Evolutionary conservation across 139 green algal species (phyloP), one percentile per base, ranked within the genome.

Genomic region (Chlorella sp.): DNA sequence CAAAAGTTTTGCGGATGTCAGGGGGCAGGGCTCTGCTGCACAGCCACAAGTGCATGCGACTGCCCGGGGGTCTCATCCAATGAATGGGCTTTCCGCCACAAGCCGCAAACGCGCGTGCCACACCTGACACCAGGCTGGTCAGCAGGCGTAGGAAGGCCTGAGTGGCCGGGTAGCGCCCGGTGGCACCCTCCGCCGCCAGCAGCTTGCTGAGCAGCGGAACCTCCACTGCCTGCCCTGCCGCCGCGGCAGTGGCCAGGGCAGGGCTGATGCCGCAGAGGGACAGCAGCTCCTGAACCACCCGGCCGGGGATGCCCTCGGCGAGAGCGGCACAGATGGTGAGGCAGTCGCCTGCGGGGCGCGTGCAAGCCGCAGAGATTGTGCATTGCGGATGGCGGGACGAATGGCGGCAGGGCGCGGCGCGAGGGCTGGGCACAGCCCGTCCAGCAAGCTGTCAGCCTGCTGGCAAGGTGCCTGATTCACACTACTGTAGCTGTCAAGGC

Each of bases 141-240:
- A 87, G 56, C n/a, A 93, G 89, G 24, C 41, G 13, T 7, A 95
- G 72, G 22, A 92, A 72, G 32, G 87, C 86, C 4, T 34, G 36
- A 0, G 88, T 94, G 14, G 88, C 75, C 1, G 92, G 89, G 82
- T 93, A 94, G 26, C 44, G 43, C 46, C 87, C 86, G 24, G n/a
- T 22, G 7, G 86, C 82, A 19, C 44, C 64, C 81, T 94, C 92
- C 17, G 89, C 73, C 44, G 24, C 54, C 36, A 78, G 22, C 73
- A 89, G 24, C 4, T 48, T n/a, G 32, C 62, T 36, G 40, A 89
- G 82, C 30, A 74, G 43, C 1, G 85, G 80, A 11, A 58, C 32
- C 9, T 87, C 85, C 8, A 74, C 40, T 30, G 46, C 36, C 56
- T 72, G 51, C 19, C 54, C 58, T 0, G 36, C 70, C 13, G 72